Percentiles rank a stretch among this genome's conserved stretches.
phyloP scores from a whole-genome alignment of 2,329 filamentous ascomycete genomes.

The Chrysoporthe deuterocubensis region DNA sequence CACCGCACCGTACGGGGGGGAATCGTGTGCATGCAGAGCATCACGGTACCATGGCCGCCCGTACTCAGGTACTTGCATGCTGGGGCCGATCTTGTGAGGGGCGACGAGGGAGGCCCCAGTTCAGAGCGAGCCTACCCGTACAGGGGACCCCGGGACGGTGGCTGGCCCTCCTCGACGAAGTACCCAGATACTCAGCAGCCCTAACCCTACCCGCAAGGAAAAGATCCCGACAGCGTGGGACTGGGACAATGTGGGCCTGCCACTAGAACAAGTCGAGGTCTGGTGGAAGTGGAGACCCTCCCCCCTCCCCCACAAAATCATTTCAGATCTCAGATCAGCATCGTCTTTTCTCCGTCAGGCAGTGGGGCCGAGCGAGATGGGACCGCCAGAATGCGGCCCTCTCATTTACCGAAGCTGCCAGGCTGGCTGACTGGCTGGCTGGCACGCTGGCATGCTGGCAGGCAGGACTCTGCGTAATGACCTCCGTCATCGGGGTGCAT shows the following conservation, averaged over 20 bases:
- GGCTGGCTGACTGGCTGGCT: neutral
- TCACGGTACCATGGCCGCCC: neutral
- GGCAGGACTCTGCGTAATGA: neutral
- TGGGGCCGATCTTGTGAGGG: too few species aligned
- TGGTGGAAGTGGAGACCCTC: neutral
- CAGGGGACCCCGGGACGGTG: neutral
- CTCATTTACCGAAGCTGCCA: neutral
- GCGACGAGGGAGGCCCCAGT: neutral
- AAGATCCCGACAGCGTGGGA: constrained; percentile 6
- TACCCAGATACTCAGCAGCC: neutral
- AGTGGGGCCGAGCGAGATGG: neutral
- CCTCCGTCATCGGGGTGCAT: neutral
- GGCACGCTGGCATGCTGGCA: too few species aligned
- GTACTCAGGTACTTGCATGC: neutral
- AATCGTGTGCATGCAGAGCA: neutral
- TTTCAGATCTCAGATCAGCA: constrained; percentile 9
- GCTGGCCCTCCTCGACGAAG: neutral
- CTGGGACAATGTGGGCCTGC: neutral
- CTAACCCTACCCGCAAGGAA: constrained; percentile 1
- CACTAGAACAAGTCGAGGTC: neutral
- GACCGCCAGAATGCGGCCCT: neutral
- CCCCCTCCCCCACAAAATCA: constrained; percentile 2
- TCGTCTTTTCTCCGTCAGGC: constrained; percentile 5
- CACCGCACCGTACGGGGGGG: neutral
- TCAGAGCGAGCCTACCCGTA: neutral